A percentile compares a stretch with the other conserved stretches of the same genome.
Evolutionary conservation across 1,284 basidiomycete species (phyloP).

Genomic region (Cryptococcus sp.): DNA sequence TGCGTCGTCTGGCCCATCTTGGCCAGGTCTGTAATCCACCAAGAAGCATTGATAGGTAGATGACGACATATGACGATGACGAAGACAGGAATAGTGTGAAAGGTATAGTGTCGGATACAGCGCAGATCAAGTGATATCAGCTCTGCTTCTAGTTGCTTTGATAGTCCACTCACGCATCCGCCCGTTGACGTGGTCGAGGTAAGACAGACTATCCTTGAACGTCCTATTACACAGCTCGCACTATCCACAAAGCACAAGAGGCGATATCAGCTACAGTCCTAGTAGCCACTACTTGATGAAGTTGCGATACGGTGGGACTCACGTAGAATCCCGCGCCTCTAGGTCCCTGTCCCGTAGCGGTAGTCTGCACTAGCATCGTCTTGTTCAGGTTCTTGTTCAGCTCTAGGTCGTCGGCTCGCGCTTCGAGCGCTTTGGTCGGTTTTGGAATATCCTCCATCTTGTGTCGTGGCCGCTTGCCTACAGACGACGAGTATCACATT

Average conservation of each 20-base stretch:
- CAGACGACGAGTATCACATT: background rate
- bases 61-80: constrained; percentile 4
- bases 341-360: constrained; percentile 72
- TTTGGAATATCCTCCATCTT: constrained; percentile 65
- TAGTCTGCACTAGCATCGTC: constrained; percentile 75
- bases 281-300: constrained; percentile 12
- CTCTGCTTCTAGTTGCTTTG: background rate
- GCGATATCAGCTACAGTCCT: background rate
- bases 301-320: constrained; percentile 29
- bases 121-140: background rate
- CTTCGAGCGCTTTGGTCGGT: constrained; percentile 85
- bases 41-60: background rate
- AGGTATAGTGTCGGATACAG: background rate
- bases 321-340: constrained; percentile 85
- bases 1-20: constrained; percentile 92
- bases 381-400: constrained; percentile 89
- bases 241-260: constrained; percentile 20
- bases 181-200: constrained; percentile 95
- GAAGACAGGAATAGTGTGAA: background rate
- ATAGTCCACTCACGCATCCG: constrained; percentile 71
- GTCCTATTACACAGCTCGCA: constrained; percentile 88
- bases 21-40: constrained; percentile 66
- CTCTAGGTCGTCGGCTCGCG: constrained; percentile 74
- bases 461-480: constrained; percentile 17
- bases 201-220: constrained; percentile 89